Conservation (phyloP, 768 basidiomycete species). For the Fibroporia radiculosa region DNA sequence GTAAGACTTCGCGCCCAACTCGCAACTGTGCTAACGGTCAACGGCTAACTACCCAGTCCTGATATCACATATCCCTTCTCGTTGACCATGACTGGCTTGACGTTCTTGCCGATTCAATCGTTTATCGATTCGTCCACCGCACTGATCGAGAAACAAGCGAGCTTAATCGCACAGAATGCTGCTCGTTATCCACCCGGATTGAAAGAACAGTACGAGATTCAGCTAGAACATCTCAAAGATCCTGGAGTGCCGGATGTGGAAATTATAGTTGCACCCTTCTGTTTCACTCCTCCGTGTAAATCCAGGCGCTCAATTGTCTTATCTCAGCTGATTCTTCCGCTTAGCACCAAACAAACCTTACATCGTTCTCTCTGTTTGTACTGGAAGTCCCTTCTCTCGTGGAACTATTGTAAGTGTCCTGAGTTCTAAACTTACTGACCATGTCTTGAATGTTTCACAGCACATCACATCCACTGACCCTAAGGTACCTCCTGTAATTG, state of each 20-base stretch:
- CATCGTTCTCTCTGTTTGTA: slow-evolving; percentile 15
- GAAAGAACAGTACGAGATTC: slow-evolving; percentile 18
- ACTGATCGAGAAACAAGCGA: neutral
- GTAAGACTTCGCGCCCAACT: neutral
- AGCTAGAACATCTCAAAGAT: slow-evolving; percentile 14
- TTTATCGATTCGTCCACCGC: neutral
- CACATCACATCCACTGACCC: slow-evolving; percentile 20
- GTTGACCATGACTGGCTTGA: slow-evolving; percentile 1
- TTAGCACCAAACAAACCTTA: slow-evolving; percentile 21
- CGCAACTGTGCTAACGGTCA: too few relatives aligned
- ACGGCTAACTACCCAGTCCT: neutral
- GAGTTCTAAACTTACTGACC: neutral
- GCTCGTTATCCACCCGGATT: slow-evolving; percentile 9
- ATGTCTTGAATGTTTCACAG: neutral
- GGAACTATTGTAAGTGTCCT: slow-evolving; percentile 22
- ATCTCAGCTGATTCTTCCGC: too few relatives aligned
- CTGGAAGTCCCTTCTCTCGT: slow-evolving; percentile 21
- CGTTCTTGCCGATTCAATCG: slow-evolving; percentile 1
- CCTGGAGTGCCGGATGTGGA: slow-evolving; percentile 13
- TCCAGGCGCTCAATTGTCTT: neutral
- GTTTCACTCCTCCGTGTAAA: too few relatives aligned
- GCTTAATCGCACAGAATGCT: neutral
- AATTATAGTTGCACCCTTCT: slow-evolving; percentile 16
- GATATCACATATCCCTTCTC: neutral
- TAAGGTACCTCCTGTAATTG: slow-evolving; percentile 15